A percentile compares a stretch with the other conserved stretches of the same genome.
These are phyloP conservation scores for Heritiera fomes DNA, from an alignment of 345 rosid species.

Conservation along the genomic window DNA sequence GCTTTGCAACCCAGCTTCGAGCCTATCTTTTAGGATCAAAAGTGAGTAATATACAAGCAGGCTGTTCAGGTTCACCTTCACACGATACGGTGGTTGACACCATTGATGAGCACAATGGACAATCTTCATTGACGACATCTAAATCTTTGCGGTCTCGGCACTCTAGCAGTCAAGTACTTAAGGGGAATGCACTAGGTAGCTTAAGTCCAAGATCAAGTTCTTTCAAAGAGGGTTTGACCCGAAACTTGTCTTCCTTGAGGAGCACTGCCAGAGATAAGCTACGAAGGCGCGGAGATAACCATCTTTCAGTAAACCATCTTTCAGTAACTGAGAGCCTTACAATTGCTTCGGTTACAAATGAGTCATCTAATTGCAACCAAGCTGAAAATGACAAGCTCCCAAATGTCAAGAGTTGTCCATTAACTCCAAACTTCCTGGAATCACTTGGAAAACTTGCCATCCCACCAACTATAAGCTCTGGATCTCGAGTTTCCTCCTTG, in stretches of 20 bases:
- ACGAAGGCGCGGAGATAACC: slow-evolving; percentile 58
- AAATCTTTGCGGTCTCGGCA: slow-evolving; percentile 56
- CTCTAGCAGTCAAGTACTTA: slow-evolving; percentile 44
- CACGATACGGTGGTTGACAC: slow-evolving; percentile 23
- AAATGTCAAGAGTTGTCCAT: slow-evolving; percentile 29
- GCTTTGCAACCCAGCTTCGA: slow-evolving; percentile 81
- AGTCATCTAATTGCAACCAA: slow-evolving; percentile 31
- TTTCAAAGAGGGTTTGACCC: slow-evolving; percentile 63
- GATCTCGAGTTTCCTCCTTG: slow-evolving; percentile 40
- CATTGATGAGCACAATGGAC: slow-evolving; percentile 25
- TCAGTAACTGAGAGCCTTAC: slow-evolving; percentile 46
- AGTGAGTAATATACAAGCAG: slow-evolving; percentile 36
- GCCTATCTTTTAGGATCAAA: slow-evolving; percentile 73
- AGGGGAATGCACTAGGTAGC: slow-evolving; percentile 54
- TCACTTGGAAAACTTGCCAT: slow-evolving; percentile 40
- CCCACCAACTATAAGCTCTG: slow-evolving; percentile 36
- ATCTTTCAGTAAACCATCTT: slow-evolving; percentile 47
- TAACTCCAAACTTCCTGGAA: slow-evolving; percentile 40
- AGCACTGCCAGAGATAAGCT: slow-evolving; percentile 63
- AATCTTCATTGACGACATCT: slow-evolving; percentile 29
- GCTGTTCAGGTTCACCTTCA: slow-evolving; percentile 28
- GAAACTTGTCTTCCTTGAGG: slow-evolving; percentile 50
- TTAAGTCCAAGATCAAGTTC: slow-evolving; percentile 84
- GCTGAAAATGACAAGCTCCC: slow-evolving; percentile 33
- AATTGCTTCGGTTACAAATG: slow-evolving; percentile 31